A percentile compares a stretch with the other conserved stretches of the same genome.
These are phyloP conservation scores for Aspergillus melleus DNA, from an alignment of 2,329 filamentous ascomycete genomes.

Conservation along the genomic window DNA sequence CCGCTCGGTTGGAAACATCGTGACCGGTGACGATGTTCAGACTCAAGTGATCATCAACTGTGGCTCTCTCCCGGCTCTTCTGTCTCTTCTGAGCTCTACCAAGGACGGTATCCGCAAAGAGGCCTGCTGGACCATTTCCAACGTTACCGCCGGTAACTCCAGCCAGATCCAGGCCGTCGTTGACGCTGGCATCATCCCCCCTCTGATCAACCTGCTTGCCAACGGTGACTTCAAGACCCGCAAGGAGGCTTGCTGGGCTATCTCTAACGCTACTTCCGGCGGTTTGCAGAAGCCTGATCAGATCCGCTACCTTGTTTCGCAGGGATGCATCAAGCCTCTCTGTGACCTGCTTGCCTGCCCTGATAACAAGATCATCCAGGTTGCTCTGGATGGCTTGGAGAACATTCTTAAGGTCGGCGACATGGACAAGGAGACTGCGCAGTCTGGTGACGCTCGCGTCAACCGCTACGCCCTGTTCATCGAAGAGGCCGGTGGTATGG, in stretches of 20 bases:
- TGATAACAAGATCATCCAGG: slow-evolving; percentile 99
- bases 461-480: slow-evolving; percentile 98
- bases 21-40: slow-evolving; percentile 97
- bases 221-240: slow-evolving; percentile 99
- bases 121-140: slow-evolving; percentile 99
- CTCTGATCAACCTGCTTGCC: slow-evolving; percentile 90
- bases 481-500: slow-evolving; percentile 98
- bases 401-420: slow-evolving; percentile 99
- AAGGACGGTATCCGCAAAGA: slow-evolving; percentile 99
- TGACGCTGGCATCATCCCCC: slow-evolving; percentile 94
- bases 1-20: slow-evolving; percentile 96
- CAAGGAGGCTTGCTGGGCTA: slow-evolving; percentile 99
- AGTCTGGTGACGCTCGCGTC: slow-evolving; percentile 56
- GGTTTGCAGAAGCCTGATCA: slow-evolving; percentile 98
- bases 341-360: slow-evolving; percentile 94
- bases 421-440: slow-evolving; percentile 87
- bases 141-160: slow-evolving; percentile 97
- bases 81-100: slow-evolving; percentile 90
- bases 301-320: slow-evolving; percentile 89
- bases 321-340: slow-evolving; percentile 95
- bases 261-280: slow-evolving; percentile 96
- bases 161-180: slow-evolving; percentile 96
- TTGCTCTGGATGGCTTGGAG: slow-evolving; percentile 94
- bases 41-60: slow-evolving; percentile 99
- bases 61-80: slow-evolving; percentile 84